phyloP scores from a whole-genome alignment of 345 rosid genomes.

The Linum tenue region DNA sequence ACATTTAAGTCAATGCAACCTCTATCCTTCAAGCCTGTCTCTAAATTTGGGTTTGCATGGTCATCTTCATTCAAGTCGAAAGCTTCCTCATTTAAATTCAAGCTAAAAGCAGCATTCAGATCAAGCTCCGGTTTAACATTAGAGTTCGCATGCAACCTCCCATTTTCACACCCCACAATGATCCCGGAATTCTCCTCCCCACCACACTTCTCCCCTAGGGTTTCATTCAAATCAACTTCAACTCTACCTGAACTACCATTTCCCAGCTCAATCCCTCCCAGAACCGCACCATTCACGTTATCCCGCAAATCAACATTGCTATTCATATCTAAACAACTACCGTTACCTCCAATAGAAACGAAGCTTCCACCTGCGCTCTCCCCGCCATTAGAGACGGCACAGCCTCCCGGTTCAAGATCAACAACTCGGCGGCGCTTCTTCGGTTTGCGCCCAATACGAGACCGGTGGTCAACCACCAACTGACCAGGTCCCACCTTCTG shows the following conservation, averaged over 20 bases:
- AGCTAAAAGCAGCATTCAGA: conserved; percentile 60
- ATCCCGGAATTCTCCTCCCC: conserved; percentile 21
- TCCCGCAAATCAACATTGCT: conserved; percentile 20
- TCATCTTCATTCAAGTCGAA: conserved; percentile 25
- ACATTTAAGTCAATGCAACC: conserved; percentile 65
- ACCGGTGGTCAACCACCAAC: conserved; percentile 15
- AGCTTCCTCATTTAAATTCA: conserved; percentile 34
- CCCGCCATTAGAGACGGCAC: conserved; percentile 4
- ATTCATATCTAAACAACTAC: conserved; percentile 6
- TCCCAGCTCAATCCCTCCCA: conserved; percentile 3
- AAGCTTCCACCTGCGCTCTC: conserved; percentile 3
- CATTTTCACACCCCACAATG: conserved; percentile 17
- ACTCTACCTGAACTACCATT: conserved; percentile 4
- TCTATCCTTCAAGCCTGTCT: conserved; percentile 22
- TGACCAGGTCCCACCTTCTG: conserved; percentile 11
- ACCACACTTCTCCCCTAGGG: conserved; percentile 13
- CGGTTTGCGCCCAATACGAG: conserved; percentile 33
- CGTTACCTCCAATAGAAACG: conserved; percentile 12
- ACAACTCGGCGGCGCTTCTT: conserved; percentile 44
- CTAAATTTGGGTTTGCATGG: conserved; percentile 16
- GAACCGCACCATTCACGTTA: conserved; percentile 1
- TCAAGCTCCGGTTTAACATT: conserved; percentile 36
- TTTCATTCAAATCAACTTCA: conserved; percentile 41
- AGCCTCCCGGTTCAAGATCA: conserved; percentile 17
- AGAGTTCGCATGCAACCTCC: conserved; percentile 29